Evolutionary conservation across 2,329 filamentous ascomycete species (phyloP).

Genomic region (Phaeophleospora eucalypticola): DNA sequence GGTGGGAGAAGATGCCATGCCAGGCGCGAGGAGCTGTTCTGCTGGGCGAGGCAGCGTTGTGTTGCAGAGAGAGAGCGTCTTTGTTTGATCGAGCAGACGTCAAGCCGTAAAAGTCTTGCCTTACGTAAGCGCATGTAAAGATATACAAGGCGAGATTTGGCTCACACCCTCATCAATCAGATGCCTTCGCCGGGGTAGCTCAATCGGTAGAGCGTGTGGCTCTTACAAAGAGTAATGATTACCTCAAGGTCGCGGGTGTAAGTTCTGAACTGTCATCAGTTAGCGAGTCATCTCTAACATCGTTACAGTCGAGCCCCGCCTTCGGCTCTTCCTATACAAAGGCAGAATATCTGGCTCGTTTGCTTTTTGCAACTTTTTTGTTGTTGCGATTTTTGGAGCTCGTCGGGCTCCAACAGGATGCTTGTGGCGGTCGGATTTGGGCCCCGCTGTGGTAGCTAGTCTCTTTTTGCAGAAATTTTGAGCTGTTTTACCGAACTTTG

Average conservation of each 20-base stretch:
- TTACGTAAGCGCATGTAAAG: not conserved
- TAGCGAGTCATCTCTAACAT: no score
- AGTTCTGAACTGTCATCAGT: no score
- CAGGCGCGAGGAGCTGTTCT: no score
- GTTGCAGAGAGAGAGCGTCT: no score
- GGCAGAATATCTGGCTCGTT: not conserved
- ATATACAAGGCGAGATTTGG: not conserved
- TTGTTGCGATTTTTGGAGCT: not conserved
- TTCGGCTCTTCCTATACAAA: not conserved
- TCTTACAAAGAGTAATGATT: constrained; percentile 36
- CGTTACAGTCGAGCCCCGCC: not conserved
- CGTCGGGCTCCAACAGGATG: not conserved
- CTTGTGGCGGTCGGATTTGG: not conserved
- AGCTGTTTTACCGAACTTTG: not conserved
- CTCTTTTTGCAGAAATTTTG: not conserved
- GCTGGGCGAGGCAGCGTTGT: no score
- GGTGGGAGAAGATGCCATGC: no score
- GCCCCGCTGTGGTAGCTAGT: not conserved
- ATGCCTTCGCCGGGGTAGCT: constrained; percentile 42
- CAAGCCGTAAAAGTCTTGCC: not conserved
- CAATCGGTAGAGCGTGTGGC: constrained; percentile 53
- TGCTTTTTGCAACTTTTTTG: not conserved
- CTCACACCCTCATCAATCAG: not conserved
- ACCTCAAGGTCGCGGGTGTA: constrained; percentile 26
- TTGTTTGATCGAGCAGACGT: no score